Evolutionary conservation across 2,329 filamentous ascomycete species (phyloP).

Genomic region (Fusarium sterilihyphosum): DNA sequence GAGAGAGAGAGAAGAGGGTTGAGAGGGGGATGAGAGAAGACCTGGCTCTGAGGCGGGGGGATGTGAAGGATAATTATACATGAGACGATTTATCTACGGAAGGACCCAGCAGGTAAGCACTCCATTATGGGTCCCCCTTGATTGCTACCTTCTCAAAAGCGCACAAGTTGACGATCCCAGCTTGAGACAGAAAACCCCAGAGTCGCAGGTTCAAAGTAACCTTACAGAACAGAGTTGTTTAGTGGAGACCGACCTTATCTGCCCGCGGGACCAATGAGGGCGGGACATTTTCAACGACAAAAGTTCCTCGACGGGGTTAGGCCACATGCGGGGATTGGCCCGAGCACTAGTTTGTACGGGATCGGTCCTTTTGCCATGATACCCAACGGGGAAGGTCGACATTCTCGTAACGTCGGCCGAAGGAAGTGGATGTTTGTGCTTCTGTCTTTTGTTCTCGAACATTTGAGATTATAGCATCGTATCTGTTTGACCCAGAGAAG

Average conservation of each 20-base stretch:
- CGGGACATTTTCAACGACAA: not conserved
- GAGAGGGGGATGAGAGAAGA: not conserved
- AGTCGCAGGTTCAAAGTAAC: not conserved
- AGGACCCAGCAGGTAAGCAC: not conserved
- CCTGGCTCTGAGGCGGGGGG: conserved; percentile 5
- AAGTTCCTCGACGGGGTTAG: conserved; percentile 18
- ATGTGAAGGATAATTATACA: conserved; percentile 19
- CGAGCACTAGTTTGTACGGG: conserved; percentile 17
- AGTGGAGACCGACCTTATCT: conserved; percentile 27
- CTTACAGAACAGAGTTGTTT: conserved; percentile 19
- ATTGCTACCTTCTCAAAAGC: not conserved
- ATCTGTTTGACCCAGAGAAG: not conserved
- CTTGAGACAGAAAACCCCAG: conserved; percentile 5
- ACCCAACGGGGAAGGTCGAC: conserved; percentile 30
- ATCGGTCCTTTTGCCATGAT: conserved; percentile 33
- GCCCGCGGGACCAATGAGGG: not conserved
- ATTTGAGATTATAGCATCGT: fast-evolving
- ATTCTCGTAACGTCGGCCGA: conserved; percentile 13
- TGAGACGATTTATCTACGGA: not conserved
- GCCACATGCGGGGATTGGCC: conserved; percentile 29
- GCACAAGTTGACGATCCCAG: conserved; percentile 10
- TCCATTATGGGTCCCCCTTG: not conserved
- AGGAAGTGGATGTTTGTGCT: not conserved
- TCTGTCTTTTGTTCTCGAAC: not conserved
- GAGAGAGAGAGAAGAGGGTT: not conserved